Evolutionary conservation across 2,329 filamentous ascomycete species (phyloP), one percentile per base, ranked within the genome.

Genomic region (Calonectria leucothoes): DNA sequence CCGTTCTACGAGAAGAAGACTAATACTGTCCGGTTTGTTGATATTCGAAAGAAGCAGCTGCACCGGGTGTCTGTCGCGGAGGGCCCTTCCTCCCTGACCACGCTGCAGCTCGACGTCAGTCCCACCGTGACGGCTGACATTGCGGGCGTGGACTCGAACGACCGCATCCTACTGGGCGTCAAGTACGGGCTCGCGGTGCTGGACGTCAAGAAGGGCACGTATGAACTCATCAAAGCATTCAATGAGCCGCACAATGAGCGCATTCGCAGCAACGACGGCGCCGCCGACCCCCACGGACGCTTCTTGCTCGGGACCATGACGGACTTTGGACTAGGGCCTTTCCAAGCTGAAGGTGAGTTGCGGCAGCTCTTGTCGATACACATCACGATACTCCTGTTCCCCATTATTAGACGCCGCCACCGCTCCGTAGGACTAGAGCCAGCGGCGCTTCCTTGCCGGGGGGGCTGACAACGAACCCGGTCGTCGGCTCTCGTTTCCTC

Each of bases 281-380:
- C 92, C 6, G 92, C 94, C 66, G 95, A 98, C 81, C 92, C 92
- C 31, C 89, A 92, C 75, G 95, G 96, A 37, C 88, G 95, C 39
- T 97, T 96, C 85, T 98, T 95, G 94, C 88, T 95, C 7, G 95
- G 95, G 10, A 91, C 91, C 75, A 98, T 98, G 94, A 97, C 95
- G 75, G 95, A 98, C 81, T 91, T 91, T 78, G 84, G 84, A 20
- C 78, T 86, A 25, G 89, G 89, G 39, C 83, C 84, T 4, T 93
- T 94, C 69, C 87, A 92, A 80, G 86, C 91, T 57, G 89, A 93
- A 83, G 90, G 90, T 90, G 79, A 82, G 69, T 70, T 45, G n/a
- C 20, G 14, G 29, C 12, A 23, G 52, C 37, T 42, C 39, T 49
- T 51, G 61, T 52, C 45, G 23, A 61, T 45, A 48, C 59, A 49